Evolutionary conservation across 345 rosid genomes (phyloP), one percentile per base, ranked within the genome.

Genomic region (Hypericum perforatum): DNA sequence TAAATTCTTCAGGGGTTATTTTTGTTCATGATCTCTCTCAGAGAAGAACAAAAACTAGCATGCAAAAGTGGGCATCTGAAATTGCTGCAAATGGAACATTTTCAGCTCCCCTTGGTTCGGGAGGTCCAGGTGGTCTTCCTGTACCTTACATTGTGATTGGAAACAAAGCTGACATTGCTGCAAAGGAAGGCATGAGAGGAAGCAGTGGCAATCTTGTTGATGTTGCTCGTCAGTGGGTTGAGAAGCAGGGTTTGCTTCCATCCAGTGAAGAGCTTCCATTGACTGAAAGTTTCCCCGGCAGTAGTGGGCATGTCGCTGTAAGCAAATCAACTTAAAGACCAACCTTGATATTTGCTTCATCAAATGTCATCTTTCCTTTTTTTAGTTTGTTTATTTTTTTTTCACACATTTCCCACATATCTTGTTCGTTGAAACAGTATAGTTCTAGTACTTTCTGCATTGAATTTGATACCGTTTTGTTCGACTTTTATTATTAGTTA

Each of bases 141-240:
- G 97, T 94, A 54, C 99, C 99, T 7, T 89, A 69, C 68, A 69
- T 86, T 65, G 89, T 86, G 45, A 78, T 94, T 50, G 89, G 99
- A n/a, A 94, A 94, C 76, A 94, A 94, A 72, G 91, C 92, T 50
- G 99, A 94, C 62, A 57, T 94, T 45, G 97, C 95, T 59, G 78
- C 86, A 14, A 94, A 75, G 77, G 99, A 86, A 71, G 95, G 91
- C 43, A 78, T 84, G 16, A 82, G 77, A 73, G 95, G 94, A 79
- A 94, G 99, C 77, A 86, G 95, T 54, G 94, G 97, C 59, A 94
- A 86, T 75, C 97, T 94, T 43, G 96, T 94, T 54, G 99, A 94
- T 67, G 97, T 66, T 39, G 99, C 99, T 74, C 97, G 94, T 11
- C 95, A 82, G 59, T 94, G 99, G 99, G 96, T 94, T 39, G 99